phyloP scores from a whole-genome alignment of 495 filamentous ascomycete genomes.

The Xylaria acuta region DNA sequence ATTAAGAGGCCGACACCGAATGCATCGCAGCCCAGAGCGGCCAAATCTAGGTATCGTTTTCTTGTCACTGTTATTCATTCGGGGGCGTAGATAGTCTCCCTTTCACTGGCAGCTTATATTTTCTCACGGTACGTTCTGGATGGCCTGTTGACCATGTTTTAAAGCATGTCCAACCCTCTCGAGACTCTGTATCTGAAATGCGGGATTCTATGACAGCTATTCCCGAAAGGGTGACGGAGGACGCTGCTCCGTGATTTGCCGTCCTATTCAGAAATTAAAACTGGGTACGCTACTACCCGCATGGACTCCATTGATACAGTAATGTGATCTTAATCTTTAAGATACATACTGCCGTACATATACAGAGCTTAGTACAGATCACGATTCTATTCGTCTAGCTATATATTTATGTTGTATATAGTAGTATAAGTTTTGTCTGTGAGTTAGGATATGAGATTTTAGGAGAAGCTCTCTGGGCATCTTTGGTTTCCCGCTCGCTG shows the following conservation, averaged over 20 bases:
- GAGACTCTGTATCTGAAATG: slow-evolving; percentile 16
- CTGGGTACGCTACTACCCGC: slow-evolving; percentile 4
- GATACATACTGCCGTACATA: not conserved
- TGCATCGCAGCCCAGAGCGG: no score
- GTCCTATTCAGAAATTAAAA: not conserved
- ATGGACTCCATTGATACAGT: no score
- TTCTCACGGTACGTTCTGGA: not conserved
- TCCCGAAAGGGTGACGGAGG: slow-evolving; percentile 13
- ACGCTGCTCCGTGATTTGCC: slow-evolving; percentile 5
- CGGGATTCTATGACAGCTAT: not conserved
- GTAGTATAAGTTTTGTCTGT: not conserved
- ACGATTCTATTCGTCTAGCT: not conserved
- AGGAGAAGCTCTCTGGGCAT: not conserved
- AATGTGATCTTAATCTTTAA: not conserved
- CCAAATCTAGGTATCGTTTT: no score
- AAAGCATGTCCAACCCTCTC: not conserved
- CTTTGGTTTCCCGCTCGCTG: not conserved
- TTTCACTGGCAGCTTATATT: no score
- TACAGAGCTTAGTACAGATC: not conserved
- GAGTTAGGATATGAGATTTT: not conserved
- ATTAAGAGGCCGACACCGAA: no score
- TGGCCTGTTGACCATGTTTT: not conserved
- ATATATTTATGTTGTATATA: not conserved
- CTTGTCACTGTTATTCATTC: no score
- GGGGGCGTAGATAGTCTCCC: no score